These are phyloP conservation scores for Biscogniauxia mediterranea DNA, from an alignment of 2,329 filamentous ascomycete genomes.

Conservation along the genomic window DNA sequence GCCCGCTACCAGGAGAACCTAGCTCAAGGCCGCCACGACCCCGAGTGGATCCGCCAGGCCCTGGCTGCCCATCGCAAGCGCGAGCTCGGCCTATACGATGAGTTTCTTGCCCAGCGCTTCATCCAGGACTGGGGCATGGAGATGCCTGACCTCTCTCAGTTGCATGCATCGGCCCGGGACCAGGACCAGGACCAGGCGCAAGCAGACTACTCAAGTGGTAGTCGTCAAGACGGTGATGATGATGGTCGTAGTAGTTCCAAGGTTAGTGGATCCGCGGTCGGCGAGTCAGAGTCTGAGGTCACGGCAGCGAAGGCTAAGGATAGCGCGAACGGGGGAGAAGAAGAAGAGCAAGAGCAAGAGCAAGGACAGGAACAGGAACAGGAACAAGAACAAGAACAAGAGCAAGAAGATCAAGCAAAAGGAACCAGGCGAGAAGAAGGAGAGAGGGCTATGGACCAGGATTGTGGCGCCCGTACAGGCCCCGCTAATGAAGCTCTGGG, in stretches of 20 bases:
- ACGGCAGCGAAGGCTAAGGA: background rate
- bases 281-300: background rate
- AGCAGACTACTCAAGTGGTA: background rate
- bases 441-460: background rate
- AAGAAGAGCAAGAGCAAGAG: background rate
- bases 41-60: constrained; percentile 51
- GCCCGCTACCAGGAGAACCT: constrained; percentile 47
- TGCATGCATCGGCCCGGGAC: background rate
- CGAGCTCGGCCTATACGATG: constrained; percentile 49
- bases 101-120: constrained; percentile 44
- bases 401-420: background rate
- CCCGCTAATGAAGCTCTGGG: background rate
- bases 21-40: constrained; percentile 47
- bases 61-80: constrained; percentile 51
- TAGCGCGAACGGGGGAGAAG: background rate
- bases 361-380: background rate
- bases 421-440: background rate
- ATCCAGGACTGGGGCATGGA: constrained; percentile 47
- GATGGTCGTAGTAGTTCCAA: background rate
- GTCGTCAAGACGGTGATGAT: background rate
- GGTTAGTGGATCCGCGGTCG: background rate
- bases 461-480: background rate
- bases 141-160: constrained; percentile 31
- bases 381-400: background rate
- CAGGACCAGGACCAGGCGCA: background rate